phyloP scores from a whole-genome alignment of 495 filamentous ascomycete species.

The Aspergillus ellipticus region DNA sequence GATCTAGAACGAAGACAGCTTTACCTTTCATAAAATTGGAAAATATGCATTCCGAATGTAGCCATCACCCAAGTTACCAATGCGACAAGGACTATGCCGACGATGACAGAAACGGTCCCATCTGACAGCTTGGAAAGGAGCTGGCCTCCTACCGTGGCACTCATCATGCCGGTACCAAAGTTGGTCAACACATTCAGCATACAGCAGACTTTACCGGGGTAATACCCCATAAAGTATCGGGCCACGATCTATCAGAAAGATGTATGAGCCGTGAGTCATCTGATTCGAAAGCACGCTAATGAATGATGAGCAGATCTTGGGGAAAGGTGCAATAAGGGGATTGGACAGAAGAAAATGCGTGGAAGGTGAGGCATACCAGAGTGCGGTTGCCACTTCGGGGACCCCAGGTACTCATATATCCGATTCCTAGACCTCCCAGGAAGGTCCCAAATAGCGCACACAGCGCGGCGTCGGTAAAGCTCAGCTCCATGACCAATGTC shows the following conservation, averaged over 20 bases:
- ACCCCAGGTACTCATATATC: conserved; percentile 72
- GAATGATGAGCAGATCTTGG: neutral
- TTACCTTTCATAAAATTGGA: conserved; percentile 64
- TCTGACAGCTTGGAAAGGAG: conserved; percentile 56
- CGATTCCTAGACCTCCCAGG: conserved; percentile 56
- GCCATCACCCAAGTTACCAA: conserved; percentile 61
- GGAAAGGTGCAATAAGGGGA: neutral
- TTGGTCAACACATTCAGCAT: conserved; percentile 67
- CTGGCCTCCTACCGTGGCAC: conserved; percentile 51
- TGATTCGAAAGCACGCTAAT: neutral
- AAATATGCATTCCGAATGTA: conserved; percentile 70
- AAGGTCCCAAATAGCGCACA: conserved; percentile 60
- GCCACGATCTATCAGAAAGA: conserved; percentile 52
- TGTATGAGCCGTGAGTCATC: conserved; percentile 10
- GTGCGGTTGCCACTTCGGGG: conserved; percentile 68
- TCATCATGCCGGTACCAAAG: conserved; percentile 66
- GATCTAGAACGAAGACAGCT: too few relatives aligned
- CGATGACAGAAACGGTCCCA: conserved; percentile 55
- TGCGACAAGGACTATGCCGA: conserved; percentile 66
- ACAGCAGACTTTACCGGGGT: conserved; percentile 65
- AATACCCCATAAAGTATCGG: conserved; percentile 76
- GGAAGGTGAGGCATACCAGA: conserved; percentile 44
- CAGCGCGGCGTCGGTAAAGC: conserved; percentile 63
- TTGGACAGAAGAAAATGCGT: neutral
- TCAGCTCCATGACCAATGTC: conserved; percentile 57